Percentiles rank a stretch among this genome's conserved stretches.
phyloP scores from a whole-genome alignment of 2,329 filamentous ascomycete species.

The Thelonectria rubi region DNA sequence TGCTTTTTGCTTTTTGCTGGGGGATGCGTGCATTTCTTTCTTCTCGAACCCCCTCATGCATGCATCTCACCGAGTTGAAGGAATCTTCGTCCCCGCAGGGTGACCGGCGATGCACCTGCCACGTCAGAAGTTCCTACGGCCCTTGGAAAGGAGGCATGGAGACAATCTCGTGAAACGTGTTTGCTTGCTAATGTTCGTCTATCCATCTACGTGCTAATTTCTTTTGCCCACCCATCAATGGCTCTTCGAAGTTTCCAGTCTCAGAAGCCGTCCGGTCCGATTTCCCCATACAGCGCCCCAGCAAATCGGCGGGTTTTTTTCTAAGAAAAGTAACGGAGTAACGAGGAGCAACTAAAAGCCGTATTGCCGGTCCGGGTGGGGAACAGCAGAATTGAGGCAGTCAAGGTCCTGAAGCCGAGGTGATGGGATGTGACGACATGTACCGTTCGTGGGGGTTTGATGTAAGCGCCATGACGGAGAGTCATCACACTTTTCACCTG shows the following conservation, averaged over 20 bases:
- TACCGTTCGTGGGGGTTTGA: neutral
- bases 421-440: constrained; percentile 5
- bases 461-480: constrained; percentile 14
- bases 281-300: constrained; percentile 9
- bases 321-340: neutral
- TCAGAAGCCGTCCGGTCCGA: neutral
- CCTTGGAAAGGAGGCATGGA: too few species aligned
- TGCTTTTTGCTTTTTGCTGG: too few species aligned
- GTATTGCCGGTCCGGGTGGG: constrained; percentile 15
- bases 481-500: neutral
- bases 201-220: neutral
- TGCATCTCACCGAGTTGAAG: neutral
- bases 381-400: constrained; percentile 1
- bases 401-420: neutral
- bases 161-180: too few species aligned
- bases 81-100: neutral
- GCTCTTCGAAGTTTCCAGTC: neutral
- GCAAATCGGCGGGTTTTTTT: neutral
- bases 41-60: neutral
- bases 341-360: constrained; percentile 1
- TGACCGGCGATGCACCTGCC: neutral
- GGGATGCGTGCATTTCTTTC: neutral
- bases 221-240: neutral
- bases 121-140: neutral
- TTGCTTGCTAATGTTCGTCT: neutral